Conservation (phyloP, 805 yeast genomes). For the Torulaspora gathmanii region DNA sequence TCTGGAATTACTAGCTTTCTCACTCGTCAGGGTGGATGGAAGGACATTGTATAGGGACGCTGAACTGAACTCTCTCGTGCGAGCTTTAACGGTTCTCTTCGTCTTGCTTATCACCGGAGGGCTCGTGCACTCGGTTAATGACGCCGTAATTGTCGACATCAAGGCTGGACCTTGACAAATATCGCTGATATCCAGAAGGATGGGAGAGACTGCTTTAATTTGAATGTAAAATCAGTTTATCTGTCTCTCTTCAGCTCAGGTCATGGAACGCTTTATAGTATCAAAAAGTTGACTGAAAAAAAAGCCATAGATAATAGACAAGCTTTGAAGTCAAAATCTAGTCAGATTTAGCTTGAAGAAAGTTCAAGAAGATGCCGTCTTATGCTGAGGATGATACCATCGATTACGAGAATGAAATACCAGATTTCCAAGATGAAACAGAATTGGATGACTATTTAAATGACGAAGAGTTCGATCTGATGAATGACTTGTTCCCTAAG, state of each 20-base stretch:
- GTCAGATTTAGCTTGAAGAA: neutral
- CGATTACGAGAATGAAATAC: constrained; percentile 33
- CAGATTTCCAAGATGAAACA: constrained; percentile 38
- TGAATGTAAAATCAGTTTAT: neutral
- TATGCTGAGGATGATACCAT: constrained; percentile 22
- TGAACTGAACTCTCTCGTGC: constrained; percentile 14
- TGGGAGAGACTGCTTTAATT: neutral
- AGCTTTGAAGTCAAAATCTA: neutral
- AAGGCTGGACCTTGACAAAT: neutral
- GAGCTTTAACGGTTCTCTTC: constrained; percentile 9
- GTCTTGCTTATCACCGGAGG: constrained; percentile 1
- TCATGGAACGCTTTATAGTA: neutral
- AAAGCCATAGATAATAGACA: neutral
- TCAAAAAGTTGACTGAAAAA: neutral
- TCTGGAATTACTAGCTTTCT: constrained; percentile 5
- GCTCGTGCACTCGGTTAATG: constrained; percentile 6
- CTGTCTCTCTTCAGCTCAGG: neutral
- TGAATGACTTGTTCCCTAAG: constrained; percentile 45
- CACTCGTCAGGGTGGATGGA: constrained; percentile 17
- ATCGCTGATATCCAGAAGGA: no score
- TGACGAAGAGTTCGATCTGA: constrained; percentile 37
- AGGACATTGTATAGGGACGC: constrained; percentile 20
- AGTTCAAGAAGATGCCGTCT: constrained; percentile 14
- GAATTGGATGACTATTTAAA: constrained; percentile 37
- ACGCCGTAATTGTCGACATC: constrained; percentile 12